Conservation (phyloP, 2,329 filamentous ascomycete species). For the Colletotrichum lupini region DNA sequence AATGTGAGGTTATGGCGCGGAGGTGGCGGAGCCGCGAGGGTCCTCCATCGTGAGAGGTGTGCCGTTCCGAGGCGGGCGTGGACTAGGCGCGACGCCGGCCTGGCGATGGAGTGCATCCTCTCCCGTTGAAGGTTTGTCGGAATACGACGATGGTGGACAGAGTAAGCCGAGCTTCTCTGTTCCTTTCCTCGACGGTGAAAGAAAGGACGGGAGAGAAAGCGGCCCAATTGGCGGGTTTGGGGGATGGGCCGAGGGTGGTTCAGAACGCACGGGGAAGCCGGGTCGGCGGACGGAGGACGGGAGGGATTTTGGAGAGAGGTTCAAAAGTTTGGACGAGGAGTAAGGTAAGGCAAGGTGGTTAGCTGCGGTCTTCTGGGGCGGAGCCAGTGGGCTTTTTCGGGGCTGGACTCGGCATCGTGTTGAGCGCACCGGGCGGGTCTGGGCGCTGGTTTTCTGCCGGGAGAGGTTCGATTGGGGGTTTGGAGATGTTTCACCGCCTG, state of each 20-base stretch:
- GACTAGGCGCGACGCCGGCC: conserved; percentile 28
- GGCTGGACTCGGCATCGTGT: conserved; percentile 9
- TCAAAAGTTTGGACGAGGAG: conserved; percentile 4
- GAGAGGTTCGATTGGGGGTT: neutral
- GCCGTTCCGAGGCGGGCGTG: conserved; percentile 22
- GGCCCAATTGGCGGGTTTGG: neutral
- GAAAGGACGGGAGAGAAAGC: neutral
- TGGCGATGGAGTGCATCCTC: conserved; percentile 31
- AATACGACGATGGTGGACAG: neutral
- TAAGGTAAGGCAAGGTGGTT: neutral
- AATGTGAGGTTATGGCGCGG: neutral
- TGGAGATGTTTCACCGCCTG: conserved; percentile 18
- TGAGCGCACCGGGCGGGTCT: conserved; percentile 6
- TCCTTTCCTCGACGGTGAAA: neutral
- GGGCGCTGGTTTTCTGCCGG: conserved; percentile 26
- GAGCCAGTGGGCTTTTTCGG: conserved; percentile 7
- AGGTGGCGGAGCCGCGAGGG: neutral
- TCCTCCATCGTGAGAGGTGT: conserved; percentile 18
- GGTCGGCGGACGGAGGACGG: neutral
- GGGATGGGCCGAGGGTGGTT: conserved; percentile 2
- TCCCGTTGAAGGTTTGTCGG: neutral
- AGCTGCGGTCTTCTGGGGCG: neutral
- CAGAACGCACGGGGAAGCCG: conserved; percentile 12
- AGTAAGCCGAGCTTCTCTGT: neutral
- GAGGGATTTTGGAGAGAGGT: neutral